Conservation (phyloP, 2,329 filamentous ascomycete species). For the Pseudocercospora eumusae region DNA sequence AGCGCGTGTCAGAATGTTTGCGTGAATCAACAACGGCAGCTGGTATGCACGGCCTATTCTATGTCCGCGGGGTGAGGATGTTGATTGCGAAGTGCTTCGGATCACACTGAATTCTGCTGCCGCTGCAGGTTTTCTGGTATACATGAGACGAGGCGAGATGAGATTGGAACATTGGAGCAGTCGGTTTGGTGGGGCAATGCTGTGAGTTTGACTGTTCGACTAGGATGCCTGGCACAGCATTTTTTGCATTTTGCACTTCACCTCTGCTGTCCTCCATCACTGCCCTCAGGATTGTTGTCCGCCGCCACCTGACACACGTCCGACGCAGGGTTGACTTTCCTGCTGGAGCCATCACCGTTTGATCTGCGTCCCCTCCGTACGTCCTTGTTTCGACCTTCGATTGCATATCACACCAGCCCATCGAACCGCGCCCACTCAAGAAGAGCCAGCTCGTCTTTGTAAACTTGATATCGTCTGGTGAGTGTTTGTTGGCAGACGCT, state of each 20-base stretch:
- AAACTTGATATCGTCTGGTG: slow-evolving; percentile 16
- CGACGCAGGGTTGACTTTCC: slow-evolving; percentile 4
- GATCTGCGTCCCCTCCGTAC: slow-evolving; percentile 1
- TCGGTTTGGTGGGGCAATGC: background rate
- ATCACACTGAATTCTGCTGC: slow-evolving; percentile 1
- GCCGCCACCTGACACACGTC: background rate
- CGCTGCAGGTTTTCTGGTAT: slow-evolving; percentile 2
- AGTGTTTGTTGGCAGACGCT: slow-evolving; percentile 7
- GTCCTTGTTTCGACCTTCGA: slow-evolving; percentile 6
- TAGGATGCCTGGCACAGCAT: slow-evolving; percentile 3
- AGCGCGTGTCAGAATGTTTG: slow-evolving; percentile 11
- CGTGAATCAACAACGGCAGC: background rate
- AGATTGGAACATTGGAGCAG: background rate
- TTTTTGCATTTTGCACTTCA: slow-evolving; percentile 8
- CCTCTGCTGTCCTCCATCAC: background rate
- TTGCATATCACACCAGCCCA: background rate
- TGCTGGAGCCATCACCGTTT: slow-evolving; percentile 16
- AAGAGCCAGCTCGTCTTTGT: slow-evolving; percentile 9
- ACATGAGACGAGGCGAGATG: slow-evolving; percentile 9
- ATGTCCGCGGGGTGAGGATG: background rate
- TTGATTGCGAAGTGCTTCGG: background rate
- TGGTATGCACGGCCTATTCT: background rate
- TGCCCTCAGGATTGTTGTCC: background rate
- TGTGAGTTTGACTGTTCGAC: background rate
- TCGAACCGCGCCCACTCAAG: no score